Evolutionary conservation across 2,329 filamentous ascomycete species (phyloP).

Genomic region (Saccharata proteae): DNA sequence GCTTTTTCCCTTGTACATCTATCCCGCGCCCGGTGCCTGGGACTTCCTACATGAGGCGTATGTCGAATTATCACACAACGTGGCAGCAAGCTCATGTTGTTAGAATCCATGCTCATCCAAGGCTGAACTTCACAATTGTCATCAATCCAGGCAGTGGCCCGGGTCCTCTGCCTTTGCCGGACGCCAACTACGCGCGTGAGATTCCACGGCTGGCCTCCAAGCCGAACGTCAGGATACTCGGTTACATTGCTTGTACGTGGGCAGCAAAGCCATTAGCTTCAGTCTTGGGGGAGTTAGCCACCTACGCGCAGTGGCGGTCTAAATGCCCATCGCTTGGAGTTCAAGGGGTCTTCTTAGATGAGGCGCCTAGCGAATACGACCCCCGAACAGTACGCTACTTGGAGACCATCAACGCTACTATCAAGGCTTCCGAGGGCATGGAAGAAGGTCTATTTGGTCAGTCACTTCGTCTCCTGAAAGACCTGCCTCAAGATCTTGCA

Average conservation of each 20-base stretch:
- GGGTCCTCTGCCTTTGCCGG: slow-evolving; percentile 32
- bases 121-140: slow-evolving; percentile 37
- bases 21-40: slow-evolving; percentile 34
- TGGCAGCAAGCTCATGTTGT: slow-evolving; percentile 22
- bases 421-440: slow-evolving; percentile 14
- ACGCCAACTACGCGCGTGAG: slow-evolving; percentile 31
- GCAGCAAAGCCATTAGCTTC: slow-evolving; percentile 15
- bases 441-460: slow-evolving; percentile 17
- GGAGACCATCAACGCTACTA: slow-evolving; percentile 12
- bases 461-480: no score
- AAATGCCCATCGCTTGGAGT: slow-evolving; percentile 27
- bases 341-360: slow-evolving; percentile 38
- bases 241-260: slow-evolving; percentile 41
- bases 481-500: no score
- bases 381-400: slow-evolving; percentile 14
- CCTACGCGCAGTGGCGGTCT: slow-evolving; percentile 33
- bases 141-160: slow-evolving; percentile 37
- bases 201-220: slow-evolving; percentile 28
- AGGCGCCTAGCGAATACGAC: slow-evolving; percentile 25
- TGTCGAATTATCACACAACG: slow-evolving; percentile 14
- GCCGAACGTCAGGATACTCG: slow-evolving; percentile 38
- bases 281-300: slow-evolving; percentile 28
- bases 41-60: slow-evolving; percentile 33
- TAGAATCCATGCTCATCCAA: slow-evolving; percentile 18
- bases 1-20: slow-evolving; percentile 38